phyloP scores from a whole-genome alignment of 2,329 filamentous ascomycete genomes.

The Paraconiothyrium brasiliense region DNA sequence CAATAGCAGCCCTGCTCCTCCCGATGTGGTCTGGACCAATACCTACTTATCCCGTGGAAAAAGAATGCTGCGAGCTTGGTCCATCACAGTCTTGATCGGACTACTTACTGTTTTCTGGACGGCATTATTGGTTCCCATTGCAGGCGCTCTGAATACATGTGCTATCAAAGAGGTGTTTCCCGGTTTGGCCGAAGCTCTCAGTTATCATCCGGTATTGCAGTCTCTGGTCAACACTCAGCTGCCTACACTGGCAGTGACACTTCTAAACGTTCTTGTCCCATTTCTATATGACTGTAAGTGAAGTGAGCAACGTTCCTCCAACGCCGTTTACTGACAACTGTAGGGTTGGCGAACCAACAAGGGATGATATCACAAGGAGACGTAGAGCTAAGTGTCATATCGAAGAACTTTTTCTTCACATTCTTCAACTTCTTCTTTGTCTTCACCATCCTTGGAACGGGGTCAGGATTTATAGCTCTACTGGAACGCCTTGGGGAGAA shows the following conservation, averaged over 20 bases:
- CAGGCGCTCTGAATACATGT: conserved; percentile 81
- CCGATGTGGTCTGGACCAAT: conserved; percentile 94
- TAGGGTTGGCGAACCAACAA: conserved; percentile 82
- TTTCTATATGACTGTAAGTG: conserved; percentile 87
- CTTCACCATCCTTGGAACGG: conserved; percentile 88
- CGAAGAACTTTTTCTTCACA: conserved; percentile 99
- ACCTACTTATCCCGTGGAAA: conserved; percentile 81
- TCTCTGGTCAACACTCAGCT: conserved; percentile 87
- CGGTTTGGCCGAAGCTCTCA: conserved; percentile 71
- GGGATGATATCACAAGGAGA: conserved; percentile 96
- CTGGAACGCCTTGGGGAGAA: conserved; percentile 73
- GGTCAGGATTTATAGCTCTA: conserved; percentile 75
- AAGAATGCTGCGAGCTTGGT: conserved; percentile 82
- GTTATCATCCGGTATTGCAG: conserved; percentile 73
- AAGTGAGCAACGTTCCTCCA: neutral
- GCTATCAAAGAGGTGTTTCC: conserved; percentile 80
- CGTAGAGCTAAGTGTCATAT: conserved; percentile 92
- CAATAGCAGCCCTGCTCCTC: conserved; percentile 84
- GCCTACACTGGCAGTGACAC: conserved; percentile 83
- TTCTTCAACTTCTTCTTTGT: conserved; percentile 99
- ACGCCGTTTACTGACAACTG: conserved; percentile 16
- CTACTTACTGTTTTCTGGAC: conserved; percentile 90
- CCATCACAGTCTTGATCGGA: conserved; percentile 82
- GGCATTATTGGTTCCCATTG: conserved; percentile 79
- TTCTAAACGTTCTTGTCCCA: conserved; percentile 89